These are phyloP conservation scores for Trypanosoma platydactyli DNA, from an alignment of 208 protist species.

Conservation along the genomic window DNA sequence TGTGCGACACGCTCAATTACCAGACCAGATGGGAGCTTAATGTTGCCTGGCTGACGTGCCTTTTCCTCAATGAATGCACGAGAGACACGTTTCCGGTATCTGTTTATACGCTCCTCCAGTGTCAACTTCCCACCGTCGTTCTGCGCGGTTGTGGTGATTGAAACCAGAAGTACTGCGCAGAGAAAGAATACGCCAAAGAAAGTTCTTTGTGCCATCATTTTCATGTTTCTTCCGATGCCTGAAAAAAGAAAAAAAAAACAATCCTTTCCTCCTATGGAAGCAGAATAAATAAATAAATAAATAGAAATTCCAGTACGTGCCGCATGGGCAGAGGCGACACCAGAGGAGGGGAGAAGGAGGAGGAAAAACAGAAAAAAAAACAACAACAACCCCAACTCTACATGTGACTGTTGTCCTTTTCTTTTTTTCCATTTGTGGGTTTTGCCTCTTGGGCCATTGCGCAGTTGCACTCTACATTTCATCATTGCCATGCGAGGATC, in stretches of 20 bases:
- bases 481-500: neutral
- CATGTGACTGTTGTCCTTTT: neutral
- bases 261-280: no score
- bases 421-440: neutral
- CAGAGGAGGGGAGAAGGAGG: neutral
- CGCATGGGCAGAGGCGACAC: no score
- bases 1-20: conserved; percentile 51
- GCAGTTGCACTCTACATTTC: conserved; percentile 12
- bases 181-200: no score
- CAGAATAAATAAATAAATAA: no score
- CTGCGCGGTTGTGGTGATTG: no score
- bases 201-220: neutral
- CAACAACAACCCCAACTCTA: neutral
- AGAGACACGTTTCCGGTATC: conserved; percentile 42
- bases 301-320: no score
- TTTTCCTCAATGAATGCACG: conserved; percentile 51
- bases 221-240: no score
- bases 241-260: no score
- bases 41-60: conserved; percentile 36
- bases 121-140: conserved; percentile 25
- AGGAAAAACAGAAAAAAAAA: neutral
- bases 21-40: conserved; percentile 73
- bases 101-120: conserved; percentile 42
- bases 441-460: neutral
- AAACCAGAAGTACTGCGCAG: no score